Base-by-base conservation (phyloP, 306 rosid genomes). In the Morella rubra region DNA sequence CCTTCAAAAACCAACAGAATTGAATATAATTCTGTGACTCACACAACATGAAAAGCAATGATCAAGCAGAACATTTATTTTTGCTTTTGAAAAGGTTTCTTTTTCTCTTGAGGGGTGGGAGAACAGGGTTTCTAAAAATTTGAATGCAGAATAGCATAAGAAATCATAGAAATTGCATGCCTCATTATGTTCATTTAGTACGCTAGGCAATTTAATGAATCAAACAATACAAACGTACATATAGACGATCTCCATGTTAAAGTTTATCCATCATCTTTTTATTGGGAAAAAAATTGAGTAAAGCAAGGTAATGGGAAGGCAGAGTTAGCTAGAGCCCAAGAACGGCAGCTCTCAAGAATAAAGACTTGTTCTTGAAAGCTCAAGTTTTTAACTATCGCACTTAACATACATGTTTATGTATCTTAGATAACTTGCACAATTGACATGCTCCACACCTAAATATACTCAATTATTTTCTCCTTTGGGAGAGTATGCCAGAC, bases 1-100 rank as follows among this genome's bases (percentile, higher is more conserved):
- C 91, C 99, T 96, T 73, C 71, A 76, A 69, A 82, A 85, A 81
- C 72, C 81, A 87, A 80, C 22, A 41, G 69, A 72, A 74, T 75
- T 60, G 66, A 46, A 49, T 15, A 49, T 75, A 45, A 10, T 13
- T 62, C 41, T 18, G 54, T 41, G 73, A 59, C 72, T 47, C 32
- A 72, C 16, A 78, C 75, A 70, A 54, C 59, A 74, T 73, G 62
- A 72, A 20, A 65, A 64, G 18, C 77, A 41, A 74, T 59, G 42
- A 68, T 74, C 66, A 50, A 44, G 54, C 70, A 46, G 27, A 76
- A 66, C 19, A 4, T 15, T 8, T 1, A 14, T 14, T 37, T 16
- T 16, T 7, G 24, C 8, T 37, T 37, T 64, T 42, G 14, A 65
- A 13, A 65, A 2, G 12, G 13, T 27, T 42, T 42, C 18, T 40